Base-by-base conservation (phyloP, 2,329 filamentous ascomycete genomes). In the Chrysoporthe austroafricana region DNA sequence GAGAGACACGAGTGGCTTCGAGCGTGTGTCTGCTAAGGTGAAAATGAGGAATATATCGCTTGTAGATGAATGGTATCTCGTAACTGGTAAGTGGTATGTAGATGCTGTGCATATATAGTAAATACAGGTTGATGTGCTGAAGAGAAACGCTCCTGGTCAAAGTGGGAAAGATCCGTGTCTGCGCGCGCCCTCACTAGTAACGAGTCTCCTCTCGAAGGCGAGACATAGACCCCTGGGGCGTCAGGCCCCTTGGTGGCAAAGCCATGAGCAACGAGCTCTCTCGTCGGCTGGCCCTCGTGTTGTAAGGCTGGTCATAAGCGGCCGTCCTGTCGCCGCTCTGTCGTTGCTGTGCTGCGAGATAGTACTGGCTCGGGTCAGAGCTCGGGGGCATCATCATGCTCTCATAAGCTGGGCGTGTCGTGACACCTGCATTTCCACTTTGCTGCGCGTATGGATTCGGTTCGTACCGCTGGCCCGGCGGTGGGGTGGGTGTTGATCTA, bases 201-300 rank as follows among this genome's bases (percentile, higher is more conserved):
- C 80, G 82, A n/a, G 81, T 81, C 74, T 87, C 85, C 70, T 88
- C 85, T 48, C 85, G 80, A 44, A 87, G 77, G 13, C 85, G 85
- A 71, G 84, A 86, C 73, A 82, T 84, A 0, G 83, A 85, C 50
- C 78, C 77, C 71, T 86, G 85, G 26, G 83, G 80, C 64, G 80
- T 84, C 43, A 86, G 76, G 36, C 82, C 80, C 72, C 82, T 77
- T 62, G 78, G 75, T 71, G 84, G 79, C 26, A 79, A 79, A 67
- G 84, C 80, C 74, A 84, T 82, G 69, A 88, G 86, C 76, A 90
- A 86, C 58, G 82, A 80, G 73, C 88, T 90, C 76, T 90, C 88
- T 62, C 88, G 83, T 61, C 86, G 81, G 73, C 82, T 85, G 52
- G 75, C 73, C 72, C 80, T 85, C 69, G 72, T 73, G 43, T 71